Conservation (phyloP, 768 basidiomycete species). For the Cystoderma amianthinum region DNA sequence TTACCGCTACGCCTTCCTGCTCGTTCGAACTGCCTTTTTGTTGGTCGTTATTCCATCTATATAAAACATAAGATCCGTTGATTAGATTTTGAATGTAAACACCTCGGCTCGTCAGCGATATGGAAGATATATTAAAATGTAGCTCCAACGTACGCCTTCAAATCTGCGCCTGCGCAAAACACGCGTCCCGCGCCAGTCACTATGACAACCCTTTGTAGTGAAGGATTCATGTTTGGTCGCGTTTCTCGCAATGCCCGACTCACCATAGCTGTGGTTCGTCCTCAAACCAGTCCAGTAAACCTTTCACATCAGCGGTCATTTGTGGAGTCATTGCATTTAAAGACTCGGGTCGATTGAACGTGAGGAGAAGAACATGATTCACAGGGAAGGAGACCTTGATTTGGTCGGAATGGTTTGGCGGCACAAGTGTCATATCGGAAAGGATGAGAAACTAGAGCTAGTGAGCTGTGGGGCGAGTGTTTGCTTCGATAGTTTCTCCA, state of each 20-base stretch:
- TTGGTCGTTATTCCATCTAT: conserved; percentile 57
- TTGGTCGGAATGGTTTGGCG: conserved; percentile 25
- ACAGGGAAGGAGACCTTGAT: conserved; percentile 29
- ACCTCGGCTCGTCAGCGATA: conserved; percentile 1
- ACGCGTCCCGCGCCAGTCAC: conserved; percentile 66
- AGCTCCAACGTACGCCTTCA: conserved; percentile 50
- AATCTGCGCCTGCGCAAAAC: conserved; percentile 79
- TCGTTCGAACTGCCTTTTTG: conserved; percentile 34
- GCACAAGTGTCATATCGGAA: conserved; percentile 14
- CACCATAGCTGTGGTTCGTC: conserved; percentile 68
- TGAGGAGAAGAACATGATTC: conserved; percentile 31
- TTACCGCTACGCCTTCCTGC: conserved; percentile 28
- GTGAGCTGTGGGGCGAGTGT: not conserved
- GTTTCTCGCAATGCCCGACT: conserved; percentile 11
- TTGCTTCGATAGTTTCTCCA: not conserved
- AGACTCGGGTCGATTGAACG: conserved; percentile 56
- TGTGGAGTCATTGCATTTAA: conserved; percentile 70
- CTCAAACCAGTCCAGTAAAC: conserved; percentile 67
- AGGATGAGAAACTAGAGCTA: no score
- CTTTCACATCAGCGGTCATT: conserved; percentile 46
- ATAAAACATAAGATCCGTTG: not conserved
- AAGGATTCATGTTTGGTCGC: not conserved
- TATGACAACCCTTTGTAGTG: conserved; percentile 54
- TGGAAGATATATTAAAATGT: not conserved
- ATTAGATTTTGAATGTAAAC: no score